Percentiles rank a stretch among this genome's conserved stretches.
Evolutionary conservation across 2,329 filamentous ascomycete genomes (phyloP).

Genomic region (Colletotrichum scovillei): DNA sequence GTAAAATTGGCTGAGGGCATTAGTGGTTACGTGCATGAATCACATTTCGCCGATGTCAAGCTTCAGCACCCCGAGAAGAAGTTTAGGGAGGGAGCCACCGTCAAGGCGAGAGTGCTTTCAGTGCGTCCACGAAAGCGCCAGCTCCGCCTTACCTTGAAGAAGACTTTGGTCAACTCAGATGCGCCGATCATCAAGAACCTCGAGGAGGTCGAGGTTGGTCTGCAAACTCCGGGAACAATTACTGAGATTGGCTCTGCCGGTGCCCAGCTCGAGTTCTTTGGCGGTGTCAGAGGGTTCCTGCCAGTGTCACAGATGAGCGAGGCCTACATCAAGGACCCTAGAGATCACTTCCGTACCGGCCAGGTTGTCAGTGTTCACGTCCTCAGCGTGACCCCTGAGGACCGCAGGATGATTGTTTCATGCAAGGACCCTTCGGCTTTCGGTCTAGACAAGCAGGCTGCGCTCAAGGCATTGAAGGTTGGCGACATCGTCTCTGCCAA

Average conservation of each 20-base stretch:
- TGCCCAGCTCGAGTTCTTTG: constrained; percentile 94
- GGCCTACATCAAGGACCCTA: constrained; percentile 89
- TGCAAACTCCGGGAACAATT: constrained; percentile 87
- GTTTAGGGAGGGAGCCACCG: constrained; percentile 85
- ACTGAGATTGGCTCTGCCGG: constrained; percentile 82
- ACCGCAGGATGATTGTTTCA: constrained; percentile 82
- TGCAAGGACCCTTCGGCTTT: constrained; percentile 91
- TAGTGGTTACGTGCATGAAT: constrained; percentile 86
- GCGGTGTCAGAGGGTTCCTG: constrained; percentile 83
- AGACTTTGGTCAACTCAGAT: constrained; percentile 92
- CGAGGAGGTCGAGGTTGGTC: constrained; percentile 77
- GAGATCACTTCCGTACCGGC: constrained; percentile 87
- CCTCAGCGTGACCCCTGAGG: constrained; percentile 80
- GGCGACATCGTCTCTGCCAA: constrained; percentile 82
- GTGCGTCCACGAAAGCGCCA: constrained; percentile 80
- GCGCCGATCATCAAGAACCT: constrained; percentile 82
- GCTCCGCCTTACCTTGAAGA: constrained; percentile 91
- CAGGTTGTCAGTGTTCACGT: constrained; percentile 93
- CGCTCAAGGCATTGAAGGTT: constrained; percentile 77
- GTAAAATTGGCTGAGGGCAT: constrained; percentile 89
- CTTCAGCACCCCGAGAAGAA: constrained; percentile 96
- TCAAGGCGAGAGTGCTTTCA: constrained; percentile 88
- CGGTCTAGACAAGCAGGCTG: constrained; percentile 79
- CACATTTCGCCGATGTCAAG: constrained; percentile 88
- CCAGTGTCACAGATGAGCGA: constrained; percentile 98